Evolutionary conservation across 2,329 filamentous ascomycete species (phyloP).

Genomic region (Nemania sp.): DNA sequence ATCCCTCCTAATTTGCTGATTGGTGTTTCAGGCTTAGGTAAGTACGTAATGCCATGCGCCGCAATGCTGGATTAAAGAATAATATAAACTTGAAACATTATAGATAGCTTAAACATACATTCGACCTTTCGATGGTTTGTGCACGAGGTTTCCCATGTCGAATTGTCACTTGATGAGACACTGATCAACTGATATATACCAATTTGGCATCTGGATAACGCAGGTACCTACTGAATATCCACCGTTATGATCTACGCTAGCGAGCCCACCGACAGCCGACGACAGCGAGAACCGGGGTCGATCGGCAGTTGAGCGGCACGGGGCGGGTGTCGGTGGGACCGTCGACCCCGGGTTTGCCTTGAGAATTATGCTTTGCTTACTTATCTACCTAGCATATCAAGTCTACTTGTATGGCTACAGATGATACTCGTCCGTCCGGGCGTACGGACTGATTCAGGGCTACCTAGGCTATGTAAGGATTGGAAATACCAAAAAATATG

Average conservation of each 20-base stretch:
- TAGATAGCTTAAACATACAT: background rate
- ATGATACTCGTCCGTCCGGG: background rate
- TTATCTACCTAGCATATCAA: background rate
- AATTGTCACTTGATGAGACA: slow-evolving; percentile 4
- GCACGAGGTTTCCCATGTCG: background rate
- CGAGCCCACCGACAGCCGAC: slow-evolving; percentile 32
- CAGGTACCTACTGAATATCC: background rate
- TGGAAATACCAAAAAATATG: too few species aligned
- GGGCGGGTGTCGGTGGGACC: slow-evolving; percentile 36
- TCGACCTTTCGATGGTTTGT: background rate
- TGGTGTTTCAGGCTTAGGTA: slow-evolving; percentile 9
- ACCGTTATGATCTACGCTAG: background rate
- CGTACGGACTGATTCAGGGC: background rate
- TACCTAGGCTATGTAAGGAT: too few species aligned
- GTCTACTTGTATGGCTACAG: background rate
- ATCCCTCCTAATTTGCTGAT: slow-evolving; percentile 23
- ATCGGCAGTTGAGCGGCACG: slow-evolving; percentile 32
- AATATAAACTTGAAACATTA: too few species aligned
- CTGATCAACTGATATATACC: background rate
- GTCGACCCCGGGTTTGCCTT: slow-evolving; percentile 8
- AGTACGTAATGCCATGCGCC: background rate
- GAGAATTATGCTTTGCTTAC: background rate
- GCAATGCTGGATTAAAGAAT: background rate
- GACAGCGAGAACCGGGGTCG: slow-evolving; percentile 26
- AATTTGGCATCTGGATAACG: background rate